Evolutionary conservation across 805 yeast species (phyloP), one percentile per base, ranked within the genome.

Genomic region (Lipomyces orientalis): DNA sequence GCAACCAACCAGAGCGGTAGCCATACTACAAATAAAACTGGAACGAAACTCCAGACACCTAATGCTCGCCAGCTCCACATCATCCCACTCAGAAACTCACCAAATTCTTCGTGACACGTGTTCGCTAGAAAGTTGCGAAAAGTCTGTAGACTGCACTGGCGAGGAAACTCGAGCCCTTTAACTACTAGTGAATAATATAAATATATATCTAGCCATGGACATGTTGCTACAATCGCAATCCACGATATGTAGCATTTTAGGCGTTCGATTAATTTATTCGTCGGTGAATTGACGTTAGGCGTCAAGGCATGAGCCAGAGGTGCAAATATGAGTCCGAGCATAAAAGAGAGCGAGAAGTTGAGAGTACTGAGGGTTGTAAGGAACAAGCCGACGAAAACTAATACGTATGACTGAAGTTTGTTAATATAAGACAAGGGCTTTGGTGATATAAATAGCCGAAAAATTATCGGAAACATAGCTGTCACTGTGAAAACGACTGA

Each of bases 11-110:
- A 94, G 4, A 87, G 83, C 2, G 98, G 97, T 51, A 88, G 76
- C 97, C 97, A 93, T 0, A 92, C 90, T 49, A 54, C 19, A 34
- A 67, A 67, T 29, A 67, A 8, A 12, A 64, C 60, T 37, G 70
- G 70, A 34, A 86, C 83, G 93, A 97, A 92, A 0, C 97, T 90
- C 94, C 97, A 92, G 67, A 90, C 88, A 64, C 89, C 90, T 65
- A 90, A 79, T 51, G 87, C 85, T 33, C 81, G 75, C 89, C 93
- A 91, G 2, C 91, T 86, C 34, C 85, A 81, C 10, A 88, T 76
- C 16, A 93, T 37, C 16, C 49, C 62, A n/a, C 14, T 29, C 25
- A 66, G 7, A 54, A 66, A 66, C 33, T 57, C 31, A 7, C 35
- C 29, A 6, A 66, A 35, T 14, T 60, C 54, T 22, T 7, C 19